These are phyloP conservation scores for Dillenia turbinata DNA, from an alignment of 164 flowering plant genomes.

Conservation along the genomic window DNA sequence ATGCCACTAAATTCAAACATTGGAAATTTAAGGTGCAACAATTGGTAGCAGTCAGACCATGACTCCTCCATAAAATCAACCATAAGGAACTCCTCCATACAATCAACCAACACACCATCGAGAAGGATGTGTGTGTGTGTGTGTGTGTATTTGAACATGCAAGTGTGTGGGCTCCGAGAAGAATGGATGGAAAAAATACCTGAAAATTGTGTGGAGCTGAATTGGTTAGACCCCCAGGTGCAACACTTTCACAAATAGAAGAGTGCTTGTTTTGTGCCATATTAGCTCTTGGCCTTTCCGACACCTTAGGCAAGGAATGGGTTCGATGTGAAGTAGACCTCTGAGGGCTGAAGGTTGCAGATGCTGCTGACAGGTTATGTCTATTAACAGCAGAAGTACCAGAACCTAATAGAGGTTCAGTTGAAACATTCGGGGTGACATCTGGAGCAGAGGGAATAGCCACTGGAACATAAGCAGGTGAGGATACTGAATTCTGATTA, in stretches of 20 bases:
- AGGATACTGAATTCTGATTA: constrained; percentile 41
- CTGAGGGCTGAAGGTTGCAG: constrained; percentile 24
- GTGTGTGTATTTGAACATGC: no score
- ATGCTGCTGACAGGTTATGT: constrained; percentile 28
- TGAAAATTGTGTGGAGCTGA: constrained; percentile 33
- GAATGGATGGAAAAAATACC: constrained; percentile 21
- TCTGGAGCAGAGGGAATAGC: constrained; percentile 49
- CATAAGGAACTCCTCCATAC: no score
- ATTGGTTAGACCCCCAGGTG: constrained; percentile 20
- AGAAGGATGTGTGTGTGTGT: no score
- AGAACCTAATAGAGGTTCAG: constrained; percentile 28
- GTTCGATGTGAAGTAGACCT: constrained; percentile 21
- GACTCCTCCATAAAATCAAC: no score
- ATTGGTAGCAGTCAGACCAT: no score
- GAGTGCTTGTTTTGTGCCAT: constrained; percentile 32
- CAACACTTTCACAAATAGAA: constrained; percentile 21
- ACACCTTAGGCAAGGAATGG: constrained; percentile 24
- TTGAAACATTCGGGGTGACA: constrained; percentile 26
- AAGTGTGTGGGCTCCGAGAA: no score
- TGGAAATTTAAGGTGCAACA: no score
- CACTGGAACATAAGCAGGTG: constrained; percentile 47
- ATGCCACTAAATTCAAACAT: not conserved
- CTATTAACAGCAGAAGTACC: constrained; percentile 26
- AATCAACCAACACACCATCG: no score
- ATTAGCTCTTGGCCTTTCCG: constrained; percentile 35